Evolutionary conservation across 2,329 filamentous ascomycete genomes (phyloP).

Genomic region (Pseudopithomyces maydicus): DNA sequence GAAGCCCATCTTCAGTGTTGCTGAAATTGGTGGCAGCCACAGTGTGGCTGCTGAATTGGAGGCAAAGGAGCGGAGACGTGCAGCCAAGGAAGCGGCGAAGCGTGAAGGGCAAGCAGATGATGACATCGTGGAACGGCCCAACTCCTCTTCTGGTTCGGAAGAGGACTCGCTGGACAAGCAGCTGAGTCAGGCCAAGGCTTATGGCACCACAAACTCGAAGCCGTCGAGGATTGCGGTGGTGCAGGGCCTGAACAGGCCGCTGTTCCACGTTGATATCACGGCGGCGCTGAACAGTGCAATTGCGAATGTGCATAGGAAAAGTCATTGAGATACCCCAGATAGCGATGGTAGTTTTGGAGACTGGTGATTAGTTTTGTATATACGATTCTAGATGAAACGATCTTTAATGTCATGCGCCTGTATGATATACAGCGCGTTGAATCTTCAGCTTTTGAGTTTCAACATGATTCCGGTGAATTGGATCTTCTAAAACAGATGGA

Average conservation of each 20-base stretch:
- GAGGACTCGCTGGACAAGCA: constrained; percentile 39
- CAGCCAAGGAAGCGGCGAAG: constrained; percentile 56
- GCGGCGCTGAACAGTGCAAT: constrained; percentile 90
- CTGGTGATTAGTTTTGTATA: background rate
- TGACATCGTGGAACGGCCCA: constrained; percentile 22
- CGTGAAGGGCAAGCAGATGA: constrained; percentile 20
- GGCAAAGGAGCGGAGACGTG: constrained; percentile 62
- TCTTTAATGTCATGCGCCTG: background rate
- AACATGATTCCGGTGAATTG: background rate
- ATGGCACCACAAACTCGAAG: constrained; percentile 38
- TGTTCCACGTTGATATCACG: constrained; percentile 94
- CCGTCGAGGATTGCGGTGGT: constrained; percentile 61
- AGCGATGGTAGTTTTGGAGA: background rate
- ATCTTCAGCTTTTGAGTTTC: background rate
- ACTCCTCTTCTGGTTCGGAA: constrained; percentile 21
- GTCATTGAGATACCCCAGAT: constrained; percentile 25
- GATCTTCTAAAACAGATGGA: background rate
- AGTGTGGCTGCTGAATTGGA: constrained; percentile 77
- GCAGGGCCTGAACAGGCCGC: constrained; percentile 83
- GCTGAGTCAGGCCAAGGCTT: constrained; percentile 37
- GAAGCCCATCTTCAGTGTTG: constrained; percentile 93
- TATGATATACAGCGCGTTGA: background rate
- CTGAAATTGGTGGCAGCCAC: constrained; percentile 77
- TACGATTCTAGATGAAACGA: constrained; percentile 6
- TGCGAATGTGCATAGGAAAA: constrained; percentile 66